Conservation (phyloP, 78 protist genomes). For the Dictyostelium citrinum region DNA sequence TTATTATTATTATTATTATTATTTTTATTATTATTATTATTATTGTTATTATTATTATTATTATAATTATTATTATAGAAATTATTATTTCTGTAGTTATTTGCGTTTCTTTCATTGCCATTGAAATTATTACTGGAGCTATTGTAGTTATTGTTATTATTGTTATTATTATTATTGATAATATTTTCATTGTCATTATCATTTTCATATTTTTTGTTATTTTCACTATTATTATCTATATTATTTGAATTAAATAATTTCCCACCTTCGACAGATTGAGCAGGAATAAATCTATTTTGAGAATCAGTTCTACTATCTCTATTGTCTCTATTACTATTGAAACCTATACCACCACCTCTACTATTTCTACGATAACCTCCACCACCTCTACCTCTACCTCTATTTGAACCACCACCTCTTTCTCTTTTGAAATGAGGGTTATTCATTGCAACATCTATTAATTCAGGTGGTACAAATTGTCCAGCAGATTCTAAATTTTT, state of each 20-base stretch:
- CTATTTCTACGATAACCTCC: conserved; percentile 21
- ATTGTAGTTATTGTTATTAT: background rate
- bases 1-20: background rate
- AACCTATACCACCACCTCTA: background rate
- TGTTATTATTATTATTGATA: background rate
- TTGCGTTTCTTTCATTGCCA: background rate
- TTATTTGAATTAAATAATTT: background rate
- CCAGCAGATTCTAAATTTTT: conserved; percentile 52
- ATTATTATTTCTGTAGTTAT: background rate
- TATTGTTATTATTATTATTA: background rate
- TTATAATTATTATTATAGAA: background rate
- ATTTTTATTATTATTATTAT: background rate
- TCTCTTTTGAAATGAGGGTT: conserved; percentile 16
- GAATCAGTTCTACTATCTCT: background rate
- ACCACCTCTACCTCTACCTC: conserved; percentile 26
- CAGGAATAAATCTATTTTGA: background rate
- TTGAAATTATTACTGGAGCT: background rate
- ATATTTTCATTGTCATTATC: background rate
- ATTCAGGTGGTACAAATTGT: conserved; percentile 74
- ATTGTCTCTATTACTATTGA: background rate
- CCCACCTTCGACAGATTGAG: background rate
- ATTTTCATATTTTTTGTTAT: too few species aligned
- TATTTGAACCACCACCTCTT: background rate
- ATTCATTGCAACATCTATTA: conserved; percentile 73
- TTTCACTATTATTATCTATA: background rate